These are phyloP conservation scores for Tetrapisispora phaffii DNA, from an alignment of 805 yeast species.

Conservation along the genomic window DNA sequence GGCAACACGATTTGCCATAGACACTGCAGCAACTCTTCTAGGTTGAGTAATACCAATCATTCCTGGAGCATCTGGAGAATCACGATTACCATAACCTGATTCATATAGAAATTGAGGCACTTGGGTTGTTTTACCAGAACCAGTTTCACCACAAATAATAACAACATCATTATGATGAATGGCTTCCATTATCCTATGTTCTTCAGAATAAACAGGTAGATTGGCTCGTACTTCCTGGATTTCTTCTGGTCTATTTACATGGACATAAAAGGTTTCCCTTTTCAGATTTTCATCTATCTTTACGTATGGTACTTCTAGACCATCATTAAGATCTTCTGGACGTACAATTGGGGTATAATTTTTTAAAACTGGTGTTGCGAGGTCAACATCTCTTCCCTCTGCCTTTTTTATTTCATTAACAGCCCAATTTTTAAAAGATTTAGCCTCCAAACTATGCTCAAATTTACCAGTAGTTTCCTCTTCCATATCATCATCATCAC, in stretches of 20 bases:
- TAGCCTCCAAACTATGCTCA: constrained; percentile 37
- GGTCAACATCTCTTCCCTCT: constrained; percentile 49
- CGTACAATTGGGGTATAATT: constrained; percentile 50
- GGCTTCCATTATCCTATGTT: constrained; percentile 91
- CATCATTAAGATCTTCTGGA: constrained; percentile 62
- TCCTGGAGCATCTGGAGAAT: constrained; percentile 61
- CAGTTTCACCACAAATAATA: constrained; percentile 94
- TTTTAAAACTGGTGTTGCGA: constrained; percentile 41
- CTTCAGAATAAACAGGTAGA: constrained; percentile 85
- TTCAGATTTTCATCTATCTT: constrained; percentile 41
- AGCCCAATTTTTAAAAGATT: constrained; percentile 83
- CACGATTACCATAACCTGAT: constrained; percentile 69
- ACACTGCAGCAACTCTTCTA: constrained; percentile 86
- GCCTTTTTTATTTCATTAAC: constrained; percentile 54
- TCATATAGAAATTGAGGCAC: constrained; percentile 89
- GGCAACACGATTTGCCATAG: constrained; percentile 77
- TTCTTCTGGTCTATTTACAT: constrained; percentile 53
- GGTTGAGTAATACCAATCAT: constrained; percentile 97
- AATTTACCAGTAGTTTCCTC: constrained; percentile 12
- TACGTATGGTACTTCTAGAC: constrained; percentile 53
- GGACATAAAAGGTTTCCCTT: constrained; percentile 58
- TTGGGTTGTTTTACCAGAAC: constrained; percentile 97
- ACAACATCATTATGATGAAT: constrained; percentile 84
- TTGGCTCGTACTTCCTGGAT: constrained; percentile 60
- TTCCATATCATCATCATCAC: constrained; percentile 17